Evolutionary conservation across 2,329 filamentous ascomycete species (phyloP), one percentile per base, ranked within the genome.

Genomic region (Ophiostoma australiae): DNA sequence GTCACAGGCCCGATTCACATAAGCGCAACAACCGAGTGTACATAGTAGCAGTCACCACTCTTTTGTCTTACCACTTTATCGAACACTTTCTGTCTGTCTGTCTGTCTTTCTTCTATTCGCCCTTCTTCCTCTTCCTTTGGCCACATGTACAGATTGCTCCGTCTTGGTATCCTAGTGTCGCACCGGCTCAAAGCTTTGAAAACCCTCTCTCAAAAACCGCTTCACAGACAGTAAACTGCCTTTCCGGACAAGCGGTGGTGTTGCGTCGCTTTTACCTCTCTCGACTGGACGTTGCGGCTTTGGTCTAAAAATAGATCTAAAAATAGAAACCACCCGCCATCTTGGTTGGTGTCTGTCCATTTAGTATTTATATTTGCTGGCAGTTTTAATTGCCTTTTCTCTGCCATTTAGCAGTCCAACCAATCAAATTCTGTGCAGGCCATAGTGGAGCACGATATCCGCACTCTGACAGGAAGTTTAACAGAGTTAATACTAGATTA

Each of bases 261-360:
- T 20, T 39, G 37, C 37, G 8, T 39, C 37, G 37, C 27, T 3
- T 31, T 31, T 1, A 31, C 27, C 27, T 31, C 10, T 11, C 6
- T 39, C 44, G 44, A 48, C 17, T 48, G 6, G 15, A 20, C 44
- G n/a, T 10, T 58, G n/a, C n/a, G 52, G n/a, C n/a, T 23, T 17
- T 27, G 10, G 15, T 58, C 52, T 58, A 58, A 58, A 58, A 58
- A 58, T 58, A 58, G 23, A 27, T 27, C 52, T 58, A 58, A 31
- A 58, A 58, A 58, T 58, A 58, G 52, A 58, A 48, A n/a, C 44
- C n/a, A 58, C 52, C 52, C 52, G 52, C 23, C 52, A 58, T 58
- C 23, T 55, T 27, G 17, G 52, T 31, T 48, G 5, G n/a, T 58
- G 10, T 58, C 23, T 58, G 6, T 58, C 11, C 23, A 52, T 52